Evolutionary conservation across 176 grass and related monocot genomes (phyloP).

Genomic region (Zizania latifolia): DNA sequence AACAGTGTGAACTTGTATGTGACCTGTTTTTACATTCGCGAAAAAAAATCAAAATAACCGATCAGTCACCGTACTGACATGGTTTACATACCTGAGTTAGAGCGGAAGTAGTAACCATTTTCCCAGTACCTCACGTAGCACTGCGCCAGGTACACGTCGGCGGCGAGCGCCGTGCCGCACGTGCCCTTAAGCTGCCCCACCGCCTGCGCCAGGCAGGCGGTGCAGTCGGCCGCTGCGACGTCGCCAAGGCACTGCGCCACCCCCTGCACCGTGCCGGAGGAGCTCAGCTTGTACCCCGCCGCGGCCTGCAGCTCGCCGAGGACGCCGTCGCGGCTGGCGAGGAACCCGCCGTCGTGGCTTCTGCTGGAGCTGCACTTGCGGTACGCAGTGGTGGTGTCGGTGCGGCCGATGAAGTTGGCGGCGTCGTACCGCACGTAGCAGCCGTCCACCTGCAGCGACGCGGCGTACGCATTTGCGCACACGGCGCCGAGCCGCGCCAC

Average conservation of each 20-base stretch:
- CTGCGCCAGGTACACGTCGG: slow-evolving; percentile 67
- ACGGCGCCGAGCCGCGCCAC: slow-evolving; percentile 45
- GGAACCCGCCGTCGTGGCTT: slow-evolving; percentile 52
- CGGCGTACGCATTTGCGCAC: slow-evolving; percentile 55
- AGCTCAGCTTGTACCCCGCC: slow-evolving; percentile 43
- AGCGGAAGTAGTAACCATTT: slow-evolving; percentile 41
- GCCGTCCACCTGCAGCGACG: slow-evolving; percentile 61
- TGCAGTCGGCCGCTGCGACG: slow-evolving; percentile 39
- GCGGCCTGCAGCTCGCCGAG: slow-evolving; percentile 45
- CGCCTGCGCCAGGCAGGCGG: slow-evolving; percentile 61
- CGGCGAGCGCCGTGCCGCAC: slow-evolving; percentile 54
- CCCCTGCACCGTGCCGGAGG: slow-evolving; percentile 53
- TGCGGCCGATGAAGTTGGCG: slow-evolving; percentile 37
- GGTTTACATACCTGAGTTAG: slow-evolving; percentile 40
- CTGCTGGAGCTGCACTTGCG: slow-evolving; percentile 52
- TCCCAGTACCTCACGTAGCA: slow-evolving; percentile 87
- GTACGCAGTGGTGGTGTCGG: slow-evolving; percentile 46
- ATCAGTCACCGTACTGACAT: neutral
- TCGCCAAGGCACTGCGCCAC: slow-evolving; percentile 69
- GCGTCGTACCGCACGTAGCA: slow-evolving; percentile 71
- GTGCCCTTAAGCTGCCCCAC: slow-evolving; percentile 46
- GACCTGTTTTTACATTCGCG: neutral
- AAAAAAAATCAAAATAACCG: neutral
- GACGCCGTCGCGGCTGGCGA: slow-evolving; percentile 47
- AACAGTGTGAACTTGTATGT: neutral